Percentiles rank a stretch among this genome's conserved stretches.
Conservation (phyloP, 2,329 filamentous ascomycete genomes). For the Monilinia polystroma region DNA sequence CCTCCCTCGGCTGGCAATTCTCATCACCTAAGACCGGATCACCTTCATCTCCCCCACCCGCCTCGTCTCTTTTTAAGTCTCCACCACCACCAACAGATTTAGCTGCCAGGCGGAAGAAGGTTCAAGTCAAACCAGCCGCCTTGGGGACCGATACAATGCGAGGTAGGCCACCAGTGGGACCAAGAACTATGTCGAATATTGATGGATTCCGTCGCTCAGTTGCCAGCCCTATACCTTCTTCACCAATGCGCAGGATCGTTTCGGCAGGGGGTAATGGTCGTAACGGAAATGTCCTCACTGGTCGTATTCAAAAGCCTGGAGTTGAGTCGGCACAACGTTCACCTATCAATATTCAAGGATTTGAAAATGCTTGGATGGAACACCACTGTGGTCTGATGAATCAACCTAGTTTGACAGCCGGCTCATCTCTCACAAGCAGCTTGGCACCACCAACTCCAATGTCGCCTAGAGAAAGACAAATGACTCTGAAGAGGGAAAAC, state of each 20-base stretch:
- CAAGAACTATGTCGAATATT: slow-evolving; percentile 38
- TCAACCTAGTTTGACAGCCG: slow-evolving; percentile 30
- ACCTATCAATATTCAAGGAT: slow-evolving; percentile 37
- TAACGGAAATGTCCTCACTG: slow-evolving; percentile 35
- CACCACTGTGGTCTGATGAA: slow-evolving; percentile 35
- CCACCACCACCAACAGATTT: slow-evolving; percentile 38
- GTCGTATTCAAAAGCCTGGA: slow-evolving; percentile 37
- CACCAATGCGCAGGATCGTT: slow-evolving; percentile 39
- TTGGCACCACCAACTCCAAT: slow-evolving; percentile 40
- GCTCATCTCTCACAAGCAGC: slow-evolving; percentile 37
- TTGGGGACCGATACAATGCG: slow-evolving; percentile 34
- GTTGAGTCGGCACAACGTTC: slow-evolving; percentile 39
- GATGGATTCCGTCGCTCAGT: slow-evolving; percentile 35
- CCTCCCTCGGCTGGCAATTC: slow-evolving; percentile 30
- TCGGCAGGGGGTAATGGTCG: slow-evolving; percentile 35
- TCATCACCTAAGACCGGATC: slow-evolving; percentile 29
- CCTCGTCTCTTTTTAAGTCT: slow-evolving; percentile 35
- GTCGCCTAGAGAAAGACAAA: slow-evolving; percentile 37
- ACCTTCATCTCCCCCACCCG: slow-evolving; percentile 33
- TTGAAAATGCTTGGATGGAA: slow-evolving; percentile 37
- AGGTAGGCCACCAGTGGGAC: slow-evolving; percentile 35
- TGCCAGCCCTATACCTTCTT: slow-evolving; percentile 36
- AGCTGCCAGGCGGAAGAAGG: slow-evolving; percentile 39
- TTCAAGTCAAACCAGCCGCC: slow-evolving; percentile 37
- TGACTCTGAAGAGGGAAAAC: slow-evolving; percentile 33